These are phyloP conservation scores for Antrodiella citrinella DNA, from an alignment of 768 basidiomycete species.

Conservation along the genomic window DNA sequence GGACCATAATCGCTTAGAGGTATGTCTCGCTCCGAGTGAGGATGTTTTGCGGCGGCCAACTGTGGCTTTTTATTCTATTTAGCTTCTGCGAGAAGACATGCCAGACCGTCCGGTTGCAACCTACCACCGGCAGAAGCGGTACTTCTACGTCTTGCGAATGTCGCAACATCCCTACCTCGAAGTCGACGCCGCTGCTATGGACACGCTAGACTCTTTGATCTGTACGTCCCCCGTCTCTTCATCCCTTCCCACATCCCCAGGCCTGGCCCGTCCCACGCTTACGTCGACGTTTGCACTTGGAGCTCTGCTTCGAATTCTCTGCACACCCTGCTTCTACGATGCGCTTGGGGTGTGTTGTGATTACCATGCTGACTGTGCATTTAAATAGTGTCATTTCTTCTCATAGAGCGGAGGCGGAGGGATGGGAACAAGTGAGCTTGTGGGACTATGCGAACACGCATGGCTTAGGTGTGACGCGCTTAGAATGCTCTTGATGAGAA, in stretches of 20 bases:
- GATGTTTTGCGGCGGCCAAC: too few relatives aligned
- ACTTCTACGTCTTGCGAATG: conserved; percentile 26
- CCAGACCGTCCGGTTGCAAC: conserved; percentile 25
- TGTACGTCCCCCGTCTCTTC: conserved; percentile 14
- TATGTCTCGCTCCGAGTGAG: conserved; percentile 2
- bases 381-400: conserved; percentile 24
- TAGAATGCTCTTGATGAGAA: neutral
- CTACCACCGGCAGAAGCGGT: conserved; percentile 27
- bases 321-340: neutral
- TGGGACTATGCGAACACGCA: neutral
- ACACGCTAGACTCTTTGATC: conserved; percentile 29
- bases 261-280: too few relatives aligned
- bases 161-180: conserved; percentile 30
- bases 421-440: conserved; percentile 3
- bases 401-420: conserved; percentile 23
- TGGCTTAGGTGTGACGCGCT: neutral
- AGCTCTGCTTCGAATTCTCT: neutral
- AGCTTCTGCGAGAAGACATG: conserved; percentile 26
- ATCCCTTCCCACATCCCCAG: neutral
- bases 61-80: neutral
- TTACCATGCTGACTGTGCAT: neutral
- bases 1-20: conserved; percentile 14
- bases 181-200: conserved; percentile 23
- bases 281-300: neutral
- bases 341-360: neutral